These are phyloP conservation scores for Dactylonectria macrodidyma DNA, from an alignment of 2,329 filamentous ascomycete species.

Conservation along the genomic window DNA sequence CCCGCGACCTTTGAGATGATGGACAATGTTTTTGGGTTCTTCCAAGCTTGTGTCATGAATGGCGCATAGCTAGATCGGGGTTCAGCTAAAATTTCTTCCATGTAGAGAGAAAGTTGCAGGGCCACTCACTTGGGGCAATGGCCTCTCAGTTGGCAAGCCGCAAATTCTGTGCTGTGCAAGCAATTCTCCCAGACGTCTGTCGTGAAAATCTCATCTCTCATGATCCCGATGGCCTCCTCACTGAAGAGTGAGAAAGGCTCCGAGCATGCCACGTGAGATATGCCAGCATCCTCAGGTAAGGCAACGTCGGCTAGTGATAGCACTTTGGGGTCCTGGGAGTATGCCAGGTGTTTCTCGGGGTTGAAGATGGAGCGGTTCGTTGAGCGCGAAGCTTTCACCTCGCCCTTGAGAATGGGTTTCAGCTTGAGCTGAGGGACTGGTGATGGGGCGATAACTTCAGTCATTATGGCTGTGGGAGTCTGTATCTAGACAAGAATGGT, in stretches of 20 bases:
- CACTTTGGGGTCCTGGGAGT: neutral
- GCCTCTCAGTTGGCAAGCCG: slow-evolving; percentile 1
- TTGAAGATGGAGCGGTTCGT: neutral
- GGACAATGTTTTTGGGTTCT: neutral
- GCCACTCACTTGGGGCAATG: slow-evolving; percentile 5
- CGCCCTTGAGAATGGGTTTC: neutral
- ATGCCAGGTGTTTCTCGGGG: slow-evolving; percentile 1
- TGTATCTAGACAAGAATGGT: too few relatives aligned
- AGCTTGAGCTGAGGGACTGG: neutral
- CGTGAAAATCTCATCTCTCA: slow-evolving; percentile 5
- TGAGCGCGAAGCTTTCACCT: neutral
- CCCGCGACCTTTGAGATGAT: slow-evolving; percentile 66
- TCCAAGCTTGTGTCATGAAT: slow-evolving; percentile 9
- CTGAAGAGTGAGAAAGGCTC: slow-evolving; percentile 1
- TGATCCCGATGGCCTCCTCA: neutral
- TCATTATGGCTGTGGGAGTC: neutral
- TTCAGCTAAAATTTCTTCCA: neutral
- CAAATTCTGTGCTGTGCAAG: slow-evolving; percentile 4
- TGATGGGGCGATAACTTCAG: neutral
- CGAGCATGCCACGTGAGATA: slow-evolving; percentile 5
- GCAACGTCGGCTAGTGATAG: neutral
- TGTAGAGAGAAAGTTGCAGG: neutral
- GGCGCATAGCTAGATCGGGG: neutral
- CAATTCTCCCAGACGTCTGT: slow-evolving; percentile 13
- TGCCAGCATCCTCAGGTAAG: neutral